A percentile compares a stretch with the other conserved stretches of the same genome.
Conservation (phyloP, 352 stramenopile species). For the Hyaloperonospora brassicae region DNA sequence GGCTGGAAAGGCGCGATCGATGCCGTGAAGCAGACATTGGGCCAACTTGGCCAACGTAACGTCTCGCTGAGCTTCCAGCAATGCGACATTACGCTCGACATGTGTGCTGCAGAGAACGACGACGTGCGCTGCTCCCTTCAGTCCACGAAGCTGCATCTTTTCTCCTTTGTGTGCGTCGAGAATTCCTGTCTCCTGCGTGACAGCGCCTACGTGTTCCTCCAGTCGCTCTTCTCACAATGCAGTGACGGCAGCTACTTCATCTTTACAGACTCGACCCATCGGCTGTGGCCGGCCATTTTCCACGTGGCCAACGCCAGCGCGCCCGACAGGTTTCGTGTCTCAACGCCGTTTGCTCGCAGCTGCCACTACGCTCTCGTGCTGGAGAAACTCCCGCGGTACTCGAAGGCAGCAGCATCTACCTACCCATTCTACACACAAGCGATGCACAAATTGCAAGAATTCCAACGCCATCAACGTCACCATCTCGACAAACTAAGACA, state of each 20-base stretch:
- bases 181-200: slow-evolving; percentile 49
- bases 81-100: slow-evolving; percentile 55
- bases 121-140: slow-evolving; percentile 22
- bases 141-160: slow-evolving; percentile 44
- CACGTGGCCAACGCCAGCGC: slow-evolving; percentile 28
- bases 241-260: slow-evolving; percentile 39
- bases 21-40: slow-evolving; percentile 27
- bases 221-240: slow-evolving; percentile 37
- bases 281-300: slow-evolving; percentile 54
- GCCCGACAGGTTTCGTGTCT: slow-evolving; percentile 36
- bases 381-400: slow-evolving; percentile 34
- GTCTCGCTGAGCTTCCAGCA: slow-evolving; percentile 34
- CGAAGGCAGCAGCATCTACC: slow-evolving; percentile 14
- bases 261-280: slow-evolving; percentile 67
- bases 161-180: slow-evolving; percentile 69
- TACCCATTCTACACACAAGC: slow-evolving; percentile 40
- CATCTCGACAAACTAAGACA: slow-evolving; percentile 29
- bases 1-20: slow-evolving; percentile 43
- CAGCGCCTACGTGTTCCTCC: slow-evolving; percentile 43
- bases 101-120: slow-evolving; percentile 31
- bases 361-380: slow-evolving; percentile 65
- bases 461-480: slow-evolving; percentile 36
- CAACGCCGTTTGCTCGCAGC: slow-evolving; percentile 42
- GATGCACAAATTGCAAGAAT: slow-evolving; percentile 37
- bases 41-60: slow-evolving; percentile 15